Base-by-base conservation (phyloP, 257 asterid genomes). In the Rauvolfia tetraphylla region DNA sequence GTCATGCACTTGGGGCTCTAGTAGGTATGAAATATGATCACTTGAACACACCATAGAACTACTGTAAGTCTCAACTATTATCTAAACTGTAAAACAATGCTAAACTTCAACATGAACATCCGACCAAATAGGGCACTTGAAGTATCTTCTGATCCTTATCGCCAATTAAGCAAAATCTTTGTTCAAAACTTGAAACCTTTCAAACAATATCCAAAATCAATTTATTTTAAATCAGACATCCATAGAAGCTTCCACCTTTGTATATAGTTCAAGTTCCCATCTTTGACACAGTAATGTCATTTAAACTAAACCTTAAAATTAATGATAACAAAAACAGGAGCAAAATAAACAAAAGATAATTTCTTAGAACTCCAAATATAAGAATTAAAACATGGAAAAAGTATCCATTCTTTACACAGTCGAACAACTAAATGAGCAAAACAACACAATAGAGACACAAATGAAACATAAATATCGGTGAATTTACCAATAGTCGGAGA, bases 401-500 rank as follows among this genome's bases (percentile, higher is more conserved):
- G 38, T 36, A 66, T 14, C 29, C 57, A 38, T 33, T 33, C 10
- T 34, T 59, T 36, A 34, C 31, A 36, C 13, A 56, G 29, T 33
- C 36, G 61, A 63, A 75, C 58, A 53, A 31, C 23, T 1, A 36
- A 29, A 46, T 2, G 44, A 13, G 38, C 44, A 54, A 33, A 56
- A 27, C 17, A 44, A 27, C 39, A 44, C 25, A 36, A 13, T 11
- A 41, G 15, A 18, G 0, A 41, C 17, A 65, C 20, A 20, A 22
- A 38, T 9, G 29, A 4, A 67, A 42, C 22, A 58, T 15, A 54
- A 17, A 10, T 13, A 75, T 46, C 20, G 25, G 20, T 53, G 59
- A 53, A 31, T 14, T 75, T 80, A 85, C 88, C 83, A 77, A 86
- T 86, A 41, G 97, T 93, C 15, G 98, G 98, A 58, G 96, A 91